Conservation (phyloP, 2,329 filamentous ascomycete species). For the Phaeophleospora eucalypticola region DNA sequence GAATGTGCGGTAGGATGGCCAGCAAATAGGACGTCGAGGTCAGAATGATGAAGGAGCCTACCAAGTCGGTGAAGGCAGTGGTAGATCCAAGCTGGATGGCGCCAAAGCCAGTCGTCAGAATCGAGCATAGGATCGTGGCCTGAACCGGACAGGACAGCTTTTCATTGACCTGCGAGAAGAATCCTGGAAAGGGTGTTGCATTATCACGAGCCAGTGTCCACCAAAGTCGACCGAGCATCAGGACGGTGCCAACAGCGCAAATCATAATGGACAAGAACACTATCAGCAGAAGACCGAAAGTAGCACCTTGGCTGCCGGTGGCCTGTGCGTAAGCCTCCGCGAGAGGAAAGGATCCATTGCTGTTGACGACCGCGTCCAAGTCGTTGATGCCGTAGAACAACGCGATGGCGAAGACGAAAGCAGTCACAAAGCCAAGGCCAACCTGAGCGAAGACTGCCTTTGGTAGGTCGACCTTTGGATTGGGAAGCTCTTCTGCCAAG, state of each 20-base stretch:
- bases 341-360: constrained; percentile 42
- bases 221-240: constrained; percentile 42
- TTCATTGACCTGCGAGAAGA: constrained; percentile 53
- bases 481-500: constrained; percentile 36
- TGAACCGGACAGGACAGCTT: constrained; percentile 56
- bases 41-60: constrained; percentile 36
- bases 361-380: constrained; percentile 38
- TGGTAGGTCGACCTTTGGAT: constrained; percentile 42
- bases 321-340: constrained; percentile 48
- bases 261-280: constrained; percentile 50
- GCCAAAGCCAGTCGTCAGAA: constrained; percentile 45
- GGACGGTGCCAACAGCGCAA: constrained; percentile 49
- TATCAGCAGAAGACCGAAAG: constrained; percentile 56
- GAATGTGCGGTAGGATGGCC: constrained; percentile 34
- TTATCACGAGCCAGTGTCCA: constrained; percentile 58
- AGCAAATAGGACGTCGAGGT: constrained; percentile 34
- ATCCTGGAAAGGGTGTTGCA: constrained; percentile 54
- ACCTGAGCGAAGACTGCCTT: constrained; percentile 50
- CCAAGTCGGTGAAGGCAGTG: constrained; percentile 35
- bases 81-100: constrained; percentile 32
- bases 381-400: constrained; percentile 51
- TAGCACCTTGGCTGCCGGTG: constrained; percentile 47
- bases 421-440: constrained; percentile 43
- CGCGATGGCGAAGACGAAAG: constrained; percentile 47
- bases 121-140: constrained; percentile 53